Base-by-base conservation (phyloP, 148 eudicot species). In the Spergularia marina region DNA sequence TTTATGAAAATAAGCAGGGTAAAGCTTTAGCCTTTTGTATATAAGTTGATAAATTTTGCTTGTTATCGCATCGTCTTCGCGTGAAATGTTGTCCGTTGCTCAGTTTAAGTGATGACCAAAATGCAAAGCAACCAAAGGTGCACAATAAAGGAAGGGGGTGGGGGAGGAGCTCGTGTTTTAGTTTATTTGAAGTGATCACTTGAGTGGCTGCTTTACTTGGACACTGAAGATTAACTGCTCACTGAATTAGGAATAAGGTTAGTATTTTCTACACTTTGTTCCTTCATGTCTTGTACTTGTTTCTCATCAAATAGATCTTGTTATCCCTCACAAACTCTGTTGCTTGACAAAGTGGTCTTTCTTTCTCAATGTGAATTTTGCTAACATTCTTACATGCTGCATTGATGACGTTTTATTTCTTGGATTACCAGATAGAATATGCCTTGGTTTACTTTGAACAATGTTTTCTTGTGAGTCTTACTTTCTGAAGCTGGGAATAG, bases 1-100 rank as follows among this genome's bases (percentile, higher is more conserved):
- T 72, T 68, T 58, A 68, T 72, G 70, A 65, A 30, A 71, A 65
- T 55, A 59, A 72, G 76, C 80, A 71, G 76, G 76, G 57, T 63
- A 70, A 41, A 72, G 47, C 39, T 73, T 52, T 59, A 40, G 70
- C 23, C 64, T 21, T 76, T 21, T 77, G 80, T 81, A 55, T 49
- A 67, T 73, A 68, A 77, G 51, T 55, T 49, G 57, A 40, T 64
- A 15, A 25, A 39, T 67, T 51, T 55, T 58, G 68, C 68, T 72
- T 56, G 10, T 72, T 12, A 39, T 62, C 66, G 58, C 70, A 61
- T 52, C 59, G 60, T 12, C 41, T 65, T 53, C 62, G 13, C 16
- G 14, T 59, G 73, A 71, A 34, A 64, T 4, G 20, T 65, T 52
- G 78, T 62, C 6, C 36, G 36, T 21, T 68, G 39, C 40, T 71